These are phyloP conservation scores for Metschnikowia cerradonensis DNA, from an alignment of 805 yeast genomes.

Conservation along the genomic window DNA sequence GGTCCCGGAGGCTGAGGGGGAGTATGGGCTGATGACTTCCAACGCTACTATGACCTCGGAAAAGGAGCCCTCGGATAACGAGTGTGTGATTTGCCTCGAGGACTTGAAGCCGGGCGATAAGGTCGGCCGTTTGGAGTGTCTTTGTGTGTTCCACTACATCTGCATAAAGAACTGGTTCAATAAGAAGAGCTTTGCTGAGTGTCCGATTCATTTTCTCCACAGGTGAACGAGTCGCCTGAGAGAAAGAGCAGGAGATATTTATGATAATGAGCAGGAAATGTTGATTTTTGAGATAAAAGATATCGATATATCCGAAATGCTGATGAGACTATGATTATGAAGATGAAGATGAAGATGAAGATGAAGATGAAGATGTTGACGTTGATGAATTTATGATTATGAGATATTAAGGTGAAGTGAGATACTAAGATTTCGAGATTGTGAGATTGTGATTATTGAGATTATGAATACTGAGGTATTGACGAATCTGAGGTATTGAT, in stretches of 20 bases:
- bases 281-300: no score
- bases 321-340: no score
- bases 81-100: conserved; percentile 93
- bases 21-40: conserved; percentile 13
- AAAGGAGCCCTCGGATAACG: conserved; percentile 45
- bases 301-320: no score
- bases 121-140: conserved; percentile 88
- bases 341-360: no score
- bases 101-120: conserved; percentile 81
- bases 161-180: conserved; percentile 92
- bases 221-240: conserved; percentile 3
- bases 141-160: conserved; percentile 87
- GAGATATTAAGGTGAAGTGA: no score
- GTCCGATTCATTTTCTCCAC: conserved; percentile 69
- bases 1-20: neutral
- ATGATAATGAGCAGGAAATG: neutral
- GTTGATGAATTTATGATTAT: no score
- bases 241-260: neutral
- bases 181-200: conserved; percentile 77
- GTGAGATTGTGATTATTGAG: no score
- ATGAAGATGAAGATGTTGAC: no score
- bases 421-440: no score
- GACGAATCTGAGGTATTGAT: no score
- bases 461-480: no score
- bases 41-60: conserved; percentile 9